Base-by-base conservation (phyloP, 2,329 filamentous ascomycete species). In the Fusarium coicis region DNA sequence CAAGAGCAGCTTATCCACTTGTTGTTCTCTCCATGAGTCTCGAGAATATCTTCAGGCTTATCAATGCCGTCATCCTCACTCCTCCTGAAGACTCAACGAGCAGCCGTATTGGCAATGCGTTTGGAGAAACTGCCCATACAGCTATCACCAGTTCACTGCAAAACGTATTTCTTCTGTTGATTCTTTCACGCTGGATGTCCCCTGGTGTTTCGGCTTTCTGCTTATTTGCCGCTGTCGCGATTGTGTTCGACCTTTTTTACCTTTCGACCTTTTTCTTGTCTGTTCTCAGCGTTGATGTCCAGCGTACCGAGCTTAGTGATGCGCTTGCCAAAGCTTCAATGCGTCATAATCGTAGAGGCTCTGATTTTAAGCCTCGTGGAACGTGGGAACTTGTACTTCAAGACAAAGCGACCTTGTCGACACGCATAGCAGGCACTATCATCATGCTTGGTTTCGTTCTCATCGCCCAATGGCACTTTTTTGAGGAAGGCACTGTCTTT, bases 251-350 rank as follows among this genome's bases (percentile, higher is more conserved):
- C 80, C 92, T 93, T 70, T 90, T 95, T 76, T 95, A 93, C 77
- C 86, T 95, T 28, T 87, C 93, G 12, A 95, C 93, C 0, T 95
- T 95, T 82, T 95, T 96, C 77, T 85, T 95, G 7, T 90, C 93
- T 2, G 92, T 96, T 18, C 84, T 96, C 30, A 95, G 92, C 76
- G 91, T 96, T 47, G 93, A 96, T 79, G 92, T 96, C 15, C 89
- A 91, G 28, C 87, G 93, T 74, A 90, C 92, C 64, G 93, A 96
- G 82, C 87, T 96, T 0, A 90, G 91, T 74, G 93, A 96, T 78
- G 91, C 92, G 5, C 83, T 95, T 15, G 89, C 85, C 16, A 91
- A 88, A 74, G 87, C 85, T 5, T 85, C 86, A 2, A 83, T 86
- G 43, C 83, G 84, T 19, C 81, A 82, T 57, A 81, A 81, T 39